Evolutionary conservation across 495 filamentous ascomycete species (phyloP).

Genomic region (Zalerion maritima): DNA sequence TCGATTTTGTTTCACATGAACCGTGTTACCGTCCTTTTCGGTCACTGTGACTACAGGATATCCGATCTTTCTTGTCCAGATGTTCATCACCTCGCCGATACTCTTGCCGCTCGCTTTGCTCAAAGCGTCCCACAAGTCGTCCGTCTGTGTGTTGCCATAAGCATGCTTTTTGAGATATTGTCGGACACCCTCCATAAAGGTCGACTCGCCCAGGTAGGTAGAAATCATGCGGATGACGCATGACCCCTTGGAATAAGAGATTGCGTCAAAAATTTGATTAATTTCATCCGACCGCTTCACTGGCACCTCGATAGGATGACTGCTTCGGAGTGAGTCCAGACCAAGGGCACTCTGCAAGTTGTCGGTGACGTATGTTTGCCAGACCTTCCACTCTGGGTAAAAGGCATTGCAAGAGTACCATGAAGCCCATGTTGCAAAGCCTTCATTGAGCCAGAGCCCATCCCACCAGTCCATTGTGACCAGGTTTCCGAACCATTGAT

Average conservation of each 20-base stretch:
- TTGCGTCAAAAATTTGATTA: slow-evolving; percentile 97
- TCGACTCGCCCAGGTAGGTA: slow-evolving; percentile 82
- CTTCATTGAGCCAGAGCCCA: slow-evolving; percentile 95
- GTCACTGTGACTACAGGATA: slow-evolving; percentile 59
- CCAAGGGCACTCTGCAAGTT: slow-evolving; percentile 76
- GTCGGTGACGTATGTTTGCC: slow-evolving; percentile 86
- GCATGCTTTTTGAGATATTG: slow-evolving; percentile 91
- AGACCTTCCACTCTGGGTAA: slow-evolving; percentile 99
- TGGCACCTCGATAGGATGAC: slow-evolving; percentile 93
- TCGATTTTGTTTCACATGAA: slow-evolving; percentile 60
- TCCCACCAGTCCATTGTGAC: slow-evolving; percentile 99
- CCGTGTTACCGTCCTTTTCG: slow-evolving; percentile 42
- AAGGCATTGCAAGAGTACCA: slow-evolving; percentile 67
- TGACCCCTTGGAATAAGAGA: slow-evolving; percentile 94
- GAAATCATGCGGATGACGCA: slow-evolving; percentile 96
- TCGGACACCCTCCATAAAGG: slow-evolving; percentile 85
- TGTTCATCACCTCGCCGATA: slow-evolving; percentile 62
- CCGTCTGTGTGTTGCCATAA: slow-evolving; percentile 71
- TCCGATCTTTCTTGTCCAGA: slow-evolving; percentile 68
- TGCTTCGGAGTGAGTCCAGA: slow-evolving; percentile 82
- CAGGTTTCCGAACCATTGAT: slow-evolving; percentile 98
- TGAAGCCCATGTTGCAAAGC: slow-evolving; percentile 81
- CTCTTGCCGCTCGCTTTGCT: slow-evolving; percentile 84
- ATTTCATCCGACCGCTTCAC: slow-evolving; percentile 91
- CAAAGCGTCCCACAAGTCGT: slow-evolving; percentile 82